A percentile compares a stretch with the other conserved stretches of the same genome.
Conservation (phyloP, 129 eudicot genomes). For the Artemisia argyi region DNA sequence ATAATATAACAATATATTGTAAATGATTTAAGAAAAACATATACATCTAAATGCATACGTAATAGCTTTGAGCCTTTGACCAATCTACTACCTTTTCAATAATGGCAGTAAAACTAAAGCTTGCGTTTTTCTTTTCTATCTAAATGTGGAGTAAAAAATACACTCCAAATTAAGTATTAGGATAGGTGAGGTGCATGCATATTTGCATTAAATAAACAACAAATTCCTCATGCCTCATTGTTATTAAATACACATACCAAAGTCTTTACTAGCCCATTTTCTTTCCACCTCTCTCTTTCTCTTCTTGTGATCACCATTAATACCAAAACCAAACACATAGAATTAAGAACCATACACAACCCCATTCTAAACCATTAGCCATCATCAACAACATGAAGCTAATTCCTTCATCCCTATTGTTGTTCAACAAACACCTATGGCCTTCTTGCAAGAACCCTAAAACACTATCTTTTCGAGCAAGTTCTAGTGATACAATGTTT, state of each 20-base stretch:
- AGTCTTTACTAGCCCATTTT: constrained; percentile 49
- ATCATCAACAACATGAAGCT: constrained; percentile 54
- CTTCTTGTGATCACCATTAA: constrained; percentile 36
- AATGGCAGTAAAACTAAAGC: not conserved
- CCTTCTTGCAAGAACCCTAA: constrained; percentile 79
- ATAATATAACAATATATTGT: too few relatives aligned
- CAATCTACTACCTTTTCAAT: not conserved
- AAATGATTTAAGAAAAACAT: too few relatives aligned
- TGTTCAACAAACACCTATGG: constrained; percentile 60
- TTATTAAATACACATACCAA: constrained; percentile 60
- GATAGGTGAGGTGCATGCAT: constrained; percentile 34
- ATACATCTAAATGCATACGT: too few relatives aligned
- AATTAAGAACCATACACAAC: constrained; percentile 21
- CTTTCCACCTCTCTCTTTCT: constrained; percentile 58
- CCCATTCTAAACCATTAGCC: constrained; percentile 25
- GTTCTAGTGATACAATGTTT: constrained; percentile 48
- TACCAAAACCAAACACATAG: constrained; percentile 30
- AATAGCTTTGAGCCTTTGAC: too few relatives aligned
- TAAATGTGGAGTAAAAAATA: not conserved
- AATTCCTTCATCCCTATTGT: constrained; percentile 49
- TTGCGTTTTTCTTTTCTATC: not conserved
- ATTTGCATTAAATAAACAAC: constrained; percentile 48
- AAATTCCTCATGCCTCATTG: constrained; percentile 42
- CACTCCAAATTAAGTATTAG: constrained; percentile 16
- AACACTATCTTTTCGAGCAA: constrained; percentile 65